These are phyloP conservation scores for Alternaria ethzedia DNA, from an alignment of 2,329 filamentous ascomycete genomes.

Conservation along the genomic window DNA sequence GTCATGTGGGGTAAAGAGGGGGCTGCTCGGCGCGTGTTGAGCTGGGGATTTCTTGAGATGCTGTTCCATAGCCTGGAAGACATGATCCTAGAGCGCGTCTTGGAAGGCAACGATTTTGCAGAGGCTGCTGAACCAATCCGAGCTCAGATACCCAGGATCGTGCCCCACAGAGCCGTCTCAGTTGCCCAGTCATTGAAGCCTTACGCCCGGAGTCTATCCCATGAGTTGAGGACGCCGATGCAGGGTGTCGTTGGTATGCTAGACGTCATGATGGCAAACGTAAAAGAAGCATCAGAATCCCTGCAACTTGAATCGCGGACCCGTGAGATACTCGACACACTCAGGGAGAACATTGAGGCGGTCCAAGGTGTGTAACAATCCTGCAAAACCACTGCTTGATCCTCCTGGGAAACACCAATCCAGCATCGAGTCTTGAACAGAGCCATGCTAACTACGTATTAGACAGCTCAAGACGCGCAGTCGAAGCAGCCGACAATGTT, in stretches of 20 bases:
- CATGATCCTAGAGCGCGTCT: constrained; percentile 64
- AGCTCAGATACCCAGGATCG: constrained; percentile 50
- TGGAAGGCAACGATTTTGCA: constrained; percentile 59
- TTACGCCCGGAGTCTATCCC: constrained; percentile 74
- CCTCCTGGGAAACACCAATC: neutral
- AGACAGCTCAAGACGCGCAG: constrained; percentile 74
- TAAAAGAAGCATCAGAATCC: constrained; percentile 69
- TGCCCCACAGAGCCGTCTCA: constrained; percentile 63
- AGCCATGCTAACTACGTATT: constrained; percentile 16
- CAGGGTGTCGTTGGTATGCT: constrained; percentile 78
- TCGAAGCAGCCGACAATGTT: constrained; percentile 77
- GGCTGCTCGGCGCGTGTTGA: constrained; percentile 60
- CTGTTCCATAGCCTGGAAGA: constrained; percentile 73
- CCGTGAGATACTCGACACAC: constrained; percentile 63
- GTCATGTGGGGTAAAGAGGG: constrained; percentile 72
- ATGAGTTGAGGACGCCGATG: constrained; percentile 76
- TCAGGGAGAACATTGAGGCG: constrained; percentile 73
- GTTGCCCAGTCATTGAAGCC: constrained; percentile 71
- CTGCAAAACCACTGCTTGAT: neutral
- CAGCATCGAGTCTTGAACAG: neutral
- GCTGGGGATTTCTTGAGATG: constrained; percentile 73
- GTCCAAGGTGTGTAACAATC: constrained; percentile 62
- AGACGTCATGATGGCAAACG: constrained; percentile 76
- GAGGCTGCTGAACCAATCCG: constrained; percentile 30
- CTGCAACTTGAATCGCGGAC: constrained; percentile 59